A percentile compares a stretch with the other conserved stretches of the same genome.
phyloP scores from a whole-genome alignment of 2,329 filamentous ascomycete species.

The Aspergillus sp. region DNA sequence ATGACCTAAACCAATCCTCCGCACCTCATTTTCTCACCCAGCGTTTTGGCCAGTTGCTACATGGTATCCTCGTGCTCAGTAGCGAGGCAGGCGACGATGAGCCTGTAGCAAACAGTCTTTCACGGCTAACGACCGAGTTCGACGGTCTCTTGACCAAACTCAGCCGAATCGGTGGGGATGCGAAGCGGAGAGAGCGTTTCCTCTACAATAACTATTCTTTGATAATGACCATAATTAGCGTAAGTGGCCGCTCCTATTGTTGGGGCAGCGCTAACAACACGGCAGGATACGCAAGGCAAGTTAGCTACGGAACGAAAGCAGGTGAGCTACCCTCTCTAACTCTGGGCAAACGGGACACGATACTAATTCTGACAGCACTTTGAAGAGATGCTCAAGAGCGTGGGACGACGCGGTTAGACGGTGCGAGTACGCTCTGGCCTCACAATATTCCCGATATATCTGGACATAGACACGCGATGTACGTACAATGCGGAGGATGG shows the following conservation, averaged over 20 bases:
- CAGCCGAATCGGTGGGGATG: slow-evolving; percentile 75
- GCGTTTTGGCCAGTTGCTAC: slow-evolving; percentile 89
- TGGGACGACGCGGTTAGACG: slow-evolving; percentile 34
- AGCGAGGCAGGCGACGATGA: slow-evolving; percentile 94
- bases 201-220: slow-evolving; percentile 96
- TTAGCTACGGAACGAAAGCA: slow-evolving; percentile 70
- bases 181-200: slow-evolving; percentile 82
- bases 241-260: slow-evolving; percentile 32
- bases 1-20: slow-evolving; percentile 48
- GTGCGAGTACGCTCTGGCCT: neutral
- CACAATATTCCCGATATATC: neutral
- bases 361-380: slow-evolving; percentile 41
- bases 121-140: slow-evolving; percentile 76
- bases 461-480: slow-evolving; percentile 7
- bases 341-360: neutral
- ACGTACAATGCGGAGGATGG: neutral
- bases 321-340: slow-evolving; percentile 31
- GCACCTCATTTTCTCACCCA: slow-evolving; percentile 93
- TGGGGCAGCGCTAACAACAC: slow-evolving; percentile 17
- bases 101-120: slow-evolving; percentile 80
- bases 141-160: slow-evolving; percentile 81
- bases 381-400: slow-evolving; percentile 45
- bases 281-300: slow-evolving; percentile 52
- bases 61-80: slow-evolving; percentile 81
- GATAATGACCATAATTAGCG: slow-evolving; percentile 88